Evolutionary conservation across 2,329 filamentous ascomycete species (phyloP).

Genomic region (Fusarium annulatum): DNA sequence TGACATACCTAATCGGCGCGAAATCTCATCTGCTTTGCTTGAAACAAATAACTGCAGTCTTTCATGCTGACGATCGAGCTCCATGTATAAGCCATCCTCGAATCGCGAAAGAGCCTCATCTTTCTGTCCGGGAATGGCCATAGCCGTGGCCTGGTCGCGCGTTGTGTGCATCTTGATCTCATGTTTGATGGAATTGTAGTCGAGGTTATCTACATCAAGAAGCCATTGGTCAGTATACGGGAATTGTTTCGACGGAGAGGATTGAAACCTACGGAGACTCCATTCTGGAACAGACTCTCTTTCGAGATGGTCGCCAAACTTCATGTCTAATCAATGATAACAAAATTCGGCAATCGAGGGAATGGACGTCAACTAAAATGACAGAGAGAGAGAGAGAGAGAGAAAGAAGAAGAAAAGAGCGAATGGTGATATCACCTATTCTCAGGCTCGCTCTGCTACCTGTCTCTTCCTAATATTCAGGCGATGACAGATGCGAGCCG

Average conservation of each 20-base stretch:
- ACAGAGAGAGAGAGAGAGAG: neutral
- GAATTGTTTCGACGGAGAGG: constrained; percentile 3
- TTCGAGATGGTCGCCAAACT: constrained; percentile 68
- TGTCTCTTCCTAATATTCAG: neutral
- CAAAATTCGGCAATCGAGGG: constrained; percentile 4
- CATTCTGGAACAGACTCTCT: constrained; percentile 84
- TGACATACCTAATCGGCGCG: constrained; percentile 71
- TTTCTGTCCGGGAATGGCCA: constrained; percentile 78
- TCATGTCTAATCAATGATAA: constrained; percentile 46
- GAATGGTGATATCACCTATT: neutral
- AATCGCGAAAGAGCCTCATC: constrained; percentile 70
- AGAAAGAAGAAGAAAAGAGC: neutral
- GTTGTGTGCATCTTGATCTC: constrained; percentile 85
- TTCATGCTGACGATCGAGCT: constrained; percentile 79
- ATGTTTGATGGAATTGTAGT: constrained; percentile 88
- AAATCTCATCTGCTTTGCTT: constrained; percentile 84
- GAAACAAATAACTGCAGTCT: constrained; percentile 81
- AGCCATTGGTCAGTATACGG: constrained; percentile 6
- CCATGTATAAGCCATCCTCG: constrained; percentile 76
- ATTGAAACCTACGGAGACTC: constrained; percentile 72
- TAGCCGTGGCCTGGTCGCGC: constrained; percentile 73
- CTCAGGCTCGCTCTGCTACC: constrained; percentile 7
- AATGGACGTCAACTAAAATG: neutral
- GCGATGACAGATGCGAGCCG: constrained; percentile 8
- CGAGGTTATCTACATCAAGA: constrained; percentile 77